A percentile compares a stretch with the other conserved stretches of the same genome.
These are phyloP conservation scores for Santalum album DNA, from an alignment of 164 flowering plant species.

Conservation along the genomic window DNA sequence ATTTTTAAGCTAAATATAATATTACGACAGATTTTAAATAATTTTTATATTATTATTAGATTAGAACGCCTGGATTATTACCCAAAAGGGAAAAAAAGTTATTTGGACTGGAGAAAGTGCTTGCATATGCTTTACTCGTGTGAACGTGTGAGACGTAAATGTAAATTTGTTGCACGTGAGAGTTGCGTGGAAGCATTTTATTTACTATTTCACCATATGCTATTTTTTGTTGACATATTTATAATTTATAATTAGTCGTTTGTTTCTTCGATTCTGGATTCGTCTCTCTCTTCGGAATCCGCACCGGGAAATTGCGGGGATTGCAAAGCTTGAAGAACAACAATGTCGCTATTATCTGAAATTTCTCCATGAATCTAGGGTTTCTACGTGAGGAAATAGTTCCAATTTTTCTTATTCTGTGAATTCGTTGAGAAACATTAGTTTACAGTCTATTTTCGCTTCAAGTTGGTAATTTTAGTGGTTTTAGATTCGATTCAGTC, in stretches of 20 bases:
- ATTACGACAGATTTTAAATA: too few species aligned
- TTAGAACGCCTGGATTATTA: too few species aligned
- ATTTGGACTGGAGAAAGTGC: too few species aligned
- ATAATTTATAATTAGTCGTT: background rate
- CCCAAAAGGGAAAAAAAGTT: too few species aligned
- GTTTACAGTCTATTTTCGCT: conserved; percentile 1
- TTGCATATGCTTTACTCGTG: too few species aligned
- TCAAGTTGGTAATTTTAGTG: background rate
- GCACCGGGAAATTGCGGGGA: background rate
- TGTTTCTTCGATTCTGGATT: background rate
- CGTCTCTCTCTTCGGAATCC: conserved; percentile 8
- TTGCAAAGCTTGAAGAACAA: conserved; percentile 4
- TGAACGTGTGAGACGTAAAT: too few species aligned
- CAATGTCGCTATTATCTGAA: conserved; percentile 4
- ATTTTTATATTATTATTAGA: too few species aligned
- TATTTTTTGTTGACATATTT: background rate
- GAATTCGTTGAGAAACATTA: background rate
- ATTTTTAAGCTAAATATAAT: too few species aligned
- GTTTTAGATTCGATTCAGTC: conserved; percentile 5
- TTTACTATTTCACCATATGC: background rate
- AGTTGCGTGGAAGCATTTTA: too few species aligned
- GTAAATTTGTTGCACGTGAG: too few species aligned
- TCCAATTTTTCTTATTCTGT: background rate
- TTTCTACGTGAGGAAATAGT: background rate
- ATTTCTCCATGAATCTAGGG: background rate